phyloP scores from a whole-genome alignment of 1,284 basidiomycete species.

The Naganishia sp. region DNA sequence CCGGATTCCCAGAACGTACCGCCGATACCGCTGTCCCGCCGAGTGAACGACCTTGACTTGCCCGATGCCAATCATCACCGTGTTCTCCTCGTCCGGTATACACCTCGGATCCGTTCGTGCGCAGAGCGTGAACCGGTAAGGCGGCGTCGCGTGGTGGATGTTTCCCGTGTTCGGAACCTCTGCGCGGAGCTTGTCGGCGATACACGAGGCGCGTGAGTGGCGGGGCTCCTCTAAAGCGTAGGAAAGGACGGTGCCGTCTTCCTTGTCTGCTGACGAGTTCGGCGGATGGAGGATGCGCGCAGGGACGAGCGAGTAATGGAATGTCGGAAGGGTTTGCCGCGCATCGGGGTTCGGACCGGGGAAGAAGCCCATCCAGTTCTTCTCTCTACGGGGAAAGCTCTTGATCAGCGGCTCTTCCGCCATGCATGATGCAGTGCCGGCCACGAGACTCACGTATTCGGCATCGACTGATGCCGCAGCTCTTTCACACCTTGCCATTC shows the following conservation, averaged over 20 bases:
- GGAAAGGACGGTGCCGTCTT: background rate
- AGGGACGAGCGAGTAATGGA: conserved; percentile 9
- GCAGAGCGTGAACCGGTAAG: conserved; percentile 67
- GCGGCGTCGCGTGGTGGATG: conserved; percentile 17
- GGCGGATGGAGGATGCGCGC: background rate
- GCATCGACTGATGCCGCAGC: background rate
- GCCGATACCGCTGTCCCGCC: conserved; percentile 20
- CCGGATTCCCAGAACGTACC: conserved; percentile 1
- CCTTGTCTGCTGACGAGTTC: background rate
- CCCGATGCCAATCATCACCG: conserved; percentile 17
- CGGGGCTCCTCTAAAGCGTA: background rate
- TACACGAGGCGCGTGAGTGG: background rate
- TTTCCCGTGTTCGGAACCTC: background rate
- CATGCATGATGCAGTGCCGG: background rate
- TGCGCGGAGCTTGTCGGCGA: background rate
- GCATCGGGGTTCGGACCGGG: background rate
- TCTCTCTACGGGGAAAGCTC: background rate
- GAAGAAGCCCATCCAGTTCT: conserved; percentile 27
- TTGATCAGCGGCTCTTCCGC: background rate
- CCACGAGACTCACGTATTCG: conserved; percentile 11
- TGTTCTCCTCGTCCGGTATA: conserved; percentile 14
- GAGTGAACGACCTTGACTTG: conserved; percentile 11
- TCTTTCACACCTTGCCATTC: conserved; percentile 1
- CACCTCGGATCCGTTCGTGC: conserved; percentile 45
- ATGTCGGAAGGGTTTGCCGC: conserved; percentile 5